phyloP scores from a whole-genome alignment of 1,139 yeast species.

The Yamadazyma jaroonii region DNA sequence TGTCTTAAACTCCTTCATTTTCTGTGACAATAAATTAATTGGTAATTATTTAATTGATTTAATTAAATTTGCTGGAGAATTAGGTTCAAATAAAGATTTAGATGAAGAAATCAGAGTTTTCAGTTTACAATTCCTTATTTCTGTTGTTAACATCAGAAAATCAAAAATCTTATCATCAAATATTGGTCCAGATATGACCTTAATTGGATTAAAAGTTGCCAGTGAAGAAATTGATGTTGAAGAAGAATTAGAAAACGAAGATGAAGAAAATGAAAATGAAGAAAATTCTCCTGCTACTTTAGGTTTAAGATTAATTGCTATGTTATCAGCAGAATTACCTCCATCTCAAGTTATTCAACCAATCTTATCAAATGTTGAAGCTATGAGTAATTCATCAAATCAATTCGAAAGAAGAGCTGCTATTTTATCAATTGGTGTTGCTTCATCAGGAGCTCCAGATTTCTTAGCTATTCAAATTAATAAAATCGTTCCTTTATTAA shows the following conservation, averaged over 20 bases:
- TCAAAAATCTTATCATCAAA: conserved; percentile 62
- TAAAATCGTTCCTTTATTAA: conserved; percentile 68
- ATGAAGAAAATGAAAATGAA: conserved; percentile 89
- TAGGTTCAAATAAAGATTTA: conserved; percentile 62
- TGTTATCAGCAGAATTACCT: conserved; percentile 79
- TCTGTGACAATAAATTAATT: conserved; percentile 72
- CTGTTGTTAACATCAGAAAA: conserved; percentile 72
- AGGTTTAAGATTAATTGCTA: conserved; percentile 78
- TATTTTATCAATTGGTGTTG: conserved; percentile 74
- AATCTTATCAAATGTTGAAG: conserved; percentile 64
- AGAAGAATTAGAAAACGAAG: conserved; percentile 73
- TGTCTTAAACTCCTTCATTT: conserved; percentile 76
- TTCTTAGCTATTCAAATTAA: conserved; percentile 73
- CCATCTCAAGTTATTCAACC: conserved; percentile 89
- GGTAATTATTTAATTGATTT: conserved; percentile 75
- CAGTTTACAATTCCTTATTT: conserved; percentile 81
- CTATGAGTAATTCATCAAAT: conserved; percentile 60
- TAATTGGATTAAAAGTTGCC: conserved; percentile 73
- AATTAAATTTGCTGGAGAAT: conserved; percentile 71
- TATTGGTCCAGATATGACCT: conserved; percentile 77
- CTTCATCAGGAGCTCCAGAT: conserved; percentile 94
- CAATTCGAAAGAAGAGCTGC: conserved; percentile 87
- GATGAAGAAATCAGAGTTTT: conserved; percentile 83
- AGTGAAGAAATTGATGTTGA: conserved; percentile 75
- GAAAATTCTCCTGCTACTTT: conserved; percentile 78